Conservation (phyloP, 2,329 filamentous ascomycete genomes). For the Alternaria novae-zelandiae region DNA sequence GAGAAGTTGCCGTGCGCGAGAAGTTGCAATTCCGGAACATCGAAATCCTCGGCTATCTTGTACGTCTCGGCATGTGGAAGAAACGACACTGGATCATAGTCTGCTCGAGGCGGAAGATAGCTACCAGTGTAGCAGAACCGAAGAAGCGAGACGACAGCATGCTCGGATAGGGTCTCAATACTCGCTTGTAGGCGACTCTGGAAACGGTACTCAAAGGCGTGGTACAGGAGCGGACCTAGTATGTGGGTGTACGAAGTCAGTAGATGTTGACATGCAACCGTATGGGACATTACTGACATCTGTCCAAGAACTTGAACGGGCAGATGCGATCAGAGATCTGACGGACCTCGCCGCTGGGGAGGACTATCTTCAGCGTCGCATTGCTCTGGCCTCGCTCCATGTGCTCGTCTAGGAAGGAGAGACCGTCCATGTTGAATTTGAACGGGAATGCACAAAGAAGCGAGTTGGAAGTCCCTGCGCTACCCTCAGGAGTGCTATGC, state of each 20-base stretch:
- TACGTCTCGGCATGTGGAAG: conserved; percentile 51
- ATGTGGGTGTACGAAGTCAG: background rate
- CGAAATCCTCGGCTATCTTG: conserved; percentile 51
- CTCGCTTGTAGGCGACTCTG: conserved; percentile 41
- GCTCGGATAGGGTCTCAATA: conserved; percentile 46
- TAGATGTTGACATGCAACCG: background rate
- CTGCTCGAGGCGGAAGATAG: conserved; percentile 39
- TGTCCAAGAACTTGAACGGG: conserved; percentile 37
- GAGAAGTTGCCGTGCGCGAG: conserved; percentile 50
- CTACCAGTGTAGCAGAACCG: conserved; percentile 52
- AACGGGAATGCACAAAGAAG: background rate
- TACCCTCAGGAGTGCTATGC: background rate
- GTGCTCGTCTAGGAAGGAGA: conserved; percentile 28
- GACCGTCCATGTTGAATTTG: conserved; percentile 27
- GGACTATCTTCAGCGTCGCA: conserved; percentile 42
- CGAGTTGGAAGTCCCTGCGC: background rate
- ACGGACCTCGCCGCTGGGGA: conserved; percentile 38
- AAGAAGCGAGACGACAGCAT: conserved; percentile 47
- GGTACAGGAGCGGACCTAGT: conserved; percentile 43
- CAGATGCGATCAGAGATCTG: conserved; percentile 44
- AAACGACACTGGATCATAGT: conserved; percentile 38
- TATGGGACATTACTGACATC: conserved; percentile 23
- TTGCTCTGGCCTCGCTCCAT: conserved; percentile 16
- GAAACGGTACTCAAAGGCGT: conserved; percentile 48
- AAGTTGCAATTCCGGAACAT: conserved; percentile 48